phyloP scores from a whole-genome alignment of 495 filamentous ascomycete genomes.

The Penicillium bovifimosum region DNA sequence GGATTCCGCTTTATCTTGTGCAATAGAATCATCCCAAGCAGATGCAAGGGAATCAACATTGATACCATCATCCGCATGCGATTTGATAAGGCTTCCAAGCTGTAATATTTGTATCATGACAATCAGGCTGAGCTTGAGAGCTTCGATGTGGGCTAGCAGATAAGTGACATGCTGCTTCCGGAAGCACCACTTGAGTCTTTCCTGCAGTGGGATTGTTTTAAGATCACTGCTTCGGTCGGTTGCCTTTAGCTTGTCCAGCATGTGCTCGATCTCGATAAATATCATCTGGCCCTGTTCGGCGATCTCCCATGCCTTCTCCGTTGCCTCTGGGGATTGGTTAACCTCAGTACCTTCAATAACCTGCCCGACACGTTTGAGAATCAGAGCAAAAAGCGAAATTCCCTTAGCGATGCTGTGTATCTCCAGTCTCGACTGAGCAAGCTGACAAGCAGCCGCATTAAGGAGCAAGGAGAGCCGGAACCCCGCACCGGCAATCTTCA shows the following conservation, averaged over 20 bases:
- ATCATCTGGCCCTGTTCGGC: conserved; percentile 35
- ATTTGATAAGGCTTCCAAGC: conserved; percentile 27
- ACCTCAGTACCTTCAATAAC: conserved; percentile 26
- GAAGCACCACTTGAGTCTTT: conserved; percentile 42
- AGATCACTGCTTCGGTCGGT: conserved; percentile 29
- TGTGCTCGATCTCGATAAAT: conserved; percentile 42
- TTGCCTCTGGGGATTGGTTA: conserved; percentile 25
- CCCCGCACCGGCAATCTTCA: conserved; percentile 37
- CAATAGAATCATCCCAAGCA: conserved; percentile 25
- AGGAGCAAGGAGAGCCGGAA: conserved; percentile 41
- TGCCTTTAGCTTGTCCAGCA: conserved; percentile 37
- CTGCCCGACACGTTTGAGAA: conserved; percentile 37
- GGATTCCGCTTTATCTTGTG: conserved; percentile 40
- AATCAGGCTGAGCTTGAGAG: conserved; percentile 40
- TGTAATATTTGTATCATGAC: conserved; percentile 40
- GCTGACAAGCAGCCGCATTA: conserved; percentile 39
- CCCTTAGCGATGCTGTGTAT: conserved; percentile 44
- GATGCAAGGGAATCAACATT: not conserved
- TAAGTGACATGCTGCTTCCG: conserved; percentile 42
- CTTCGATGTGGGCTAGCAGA: conserved; percentile 41
- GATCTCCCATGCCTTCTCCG: conserved; percentile 39
- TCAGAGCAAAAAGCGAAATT: conserved; percentile 40
- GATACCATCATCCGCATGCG: not conserved
- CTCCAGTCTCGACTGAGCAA: conserved; percentile 39
- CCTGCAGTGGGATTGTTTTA: conserved; percentile 27